A percentile compares a stretch with the other conserved stretches of the same genome.
Evolutionary conservation across 1,284 basidiomycete genomes (phyloP).

Genomic region (Hemileia vastatrix): DNA sequence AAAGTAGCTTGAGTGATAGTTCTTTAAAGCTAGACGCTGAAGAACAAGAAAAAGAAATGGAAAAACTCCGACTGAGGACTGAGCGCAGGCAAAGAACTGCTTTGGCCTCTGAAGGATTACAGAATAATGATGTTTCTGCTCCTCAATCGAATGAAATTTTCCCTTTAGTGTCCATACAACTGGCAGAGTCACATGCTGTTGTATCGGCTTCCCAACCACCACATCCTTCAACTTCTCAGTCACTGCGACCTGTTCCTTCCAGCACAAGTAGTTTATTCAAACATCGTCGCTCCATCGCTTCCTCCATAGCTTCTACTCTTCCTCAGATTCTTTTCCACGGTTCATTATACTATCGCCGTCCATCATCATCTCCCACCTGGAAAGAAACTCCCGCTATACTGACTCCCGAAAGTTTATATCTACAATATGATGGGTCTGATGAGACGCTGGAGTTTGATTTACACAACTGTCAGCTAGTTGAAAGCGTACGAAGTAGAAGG

Average conservation of each 20-base stretch:
- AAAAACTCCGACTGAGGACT: conserved; percentile 1
- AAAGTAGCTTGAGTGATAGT: background rate
- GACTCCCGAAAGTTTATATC: conserved; percentile 14
- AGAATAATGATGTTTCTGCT: background rate
- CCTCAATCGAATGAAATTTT: background rate
- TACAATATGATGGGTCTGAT: conserved; percentile 14
- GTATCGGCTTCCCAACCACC: too few relatives aligned
- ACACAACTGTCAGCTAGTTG: conserved; percentile 12
- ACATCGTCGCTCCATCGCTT: conserved; percentile 18
- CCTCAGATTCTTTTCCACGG: conserved; percentile 17
- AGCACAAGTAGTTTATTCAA: too few relatives aligned
- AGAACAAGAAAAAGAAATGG: conserved; percentile 2
- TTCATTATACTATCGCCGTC: conserved; percentile 19
- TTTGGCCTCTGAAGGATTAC: conserved; percentile 4
- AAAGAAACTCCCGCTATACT: conserved; percentile 18
- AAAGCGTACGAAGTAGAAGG: conserved; percentile 21
- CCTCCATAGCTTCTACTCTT: conserved; percentile 17
- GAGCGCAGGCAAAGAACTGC: conserved; percentile 16
- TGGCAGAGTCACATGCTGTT: too few relatives aligned
- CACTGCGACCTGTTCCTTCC: too few relatives aligned
- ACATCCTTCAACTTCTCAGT: too few relatives aligned
- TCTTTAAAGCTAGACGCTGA: background rate
- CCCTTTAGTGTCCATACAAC: conserved; percentile 10
- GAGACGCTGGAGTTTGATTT: conserved; percentile 18
- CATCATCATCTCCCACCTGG: conserved; percentile 12